Base-by-base conservation (phyloP, 345 rosid genomes). In the Murraya paniculata region DNA sequence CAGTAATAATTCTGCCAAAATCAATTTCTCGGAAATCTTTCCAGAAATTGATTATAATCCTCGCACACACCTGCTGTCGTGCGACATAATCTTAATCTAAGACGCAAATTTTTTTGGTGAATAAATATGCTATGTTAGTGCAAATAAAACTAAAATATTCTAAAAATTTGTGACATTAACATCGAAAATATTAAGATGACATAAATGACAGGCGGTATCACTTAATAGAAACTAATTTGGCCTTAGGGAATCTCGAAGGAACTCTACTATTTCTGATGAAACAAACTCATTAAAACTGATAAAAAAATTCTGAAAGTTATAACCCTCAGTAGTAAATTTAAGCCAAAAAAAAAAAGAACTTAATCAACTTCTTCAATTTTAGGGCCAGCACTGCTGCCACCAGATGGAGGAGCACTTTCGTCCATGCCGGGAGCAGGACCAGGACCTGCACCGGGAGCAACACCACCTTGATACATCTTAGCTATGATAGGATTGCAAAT, bases 351-450 rank as follows among this genome's bases (percentile, higher is more conserved):
- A 14, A 8, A 60, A 27, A 4, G 27, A 41, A 58, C 80, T 82
- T 89, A 90, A 74, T 90, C 94, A 0, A 90, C 92, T 73, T 90
- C 94, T 71, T 90, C 92, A 73, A 90, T 88, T 81, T 90, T 90
- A 56, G 93, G 93, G 19, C 93, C 93, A 62, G 90, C 89, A 72
- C 87, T 85, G 16, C 87, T 81, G 30, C 84, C 84, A 25, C 82
- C 83, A 5, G 83, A 45, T 13, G 86, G 77, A 77, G 83, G 78
- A 77, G 16, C 78, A 59, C 36, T 75, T 24, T 75, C 88, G 9
- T 75, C 85, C 84, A 78, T 78, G 36, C 78, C 81, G 65, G 87
- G 48, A 22, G 13, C 81, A 65, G 87, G 38, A 22, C 38, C 69
- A 4, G 85, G 31, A 4, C 82, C 88, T 75, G 81, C 81, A 21